Evolutionary conservation across 306 rosid genomes (phyloP).

Genomic region (Casuarina equisetifolia): DNA sequence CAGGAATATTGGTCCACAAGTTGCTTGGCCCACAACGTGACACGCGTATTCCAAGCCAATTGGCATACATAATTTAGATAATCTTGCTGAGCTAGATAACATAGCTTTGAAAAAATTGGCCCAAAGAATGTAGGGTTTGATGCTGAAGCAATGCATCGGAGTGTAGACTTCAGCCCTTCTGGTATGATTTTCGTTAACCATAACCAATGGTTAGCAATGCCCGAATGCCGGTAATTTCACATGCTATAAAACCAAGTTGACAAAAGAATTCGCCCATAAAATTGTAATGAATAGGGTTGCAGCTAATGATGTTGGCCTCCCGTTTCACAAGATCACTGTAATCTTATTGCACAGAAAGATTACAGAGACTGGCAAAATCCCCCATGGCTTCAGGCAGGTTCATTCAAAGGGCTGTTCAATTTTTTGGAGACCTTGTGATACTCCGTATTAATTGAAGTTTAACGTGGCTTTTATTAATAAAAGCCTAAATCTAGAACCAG

Average conservation of each 20-base stretch:
- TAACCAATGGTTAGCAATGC: neutral
- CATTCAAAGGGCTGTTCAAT: neutral
- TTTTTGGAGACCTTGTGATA: neutral
- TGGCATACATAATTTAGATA: slow-evolving; percentile 21
- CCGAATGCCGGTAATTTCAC: neutral
- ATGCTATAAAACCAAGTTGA: neutral
- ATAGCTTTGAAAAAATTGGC: neutral
- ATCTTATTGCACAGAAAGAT: neutral
- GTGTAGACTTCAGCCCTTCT: neutral
- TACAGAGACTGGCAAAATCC: neutral
- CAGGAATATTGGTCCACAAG: slow-evolving; percentile 39
- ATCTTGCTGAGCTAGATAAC: slow-evolving; percentile 18
- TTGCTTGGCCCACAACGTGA: slow-evolving; percentile 34
- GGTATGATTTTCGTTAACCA: no score
- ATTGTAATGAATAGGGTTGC: neutral
- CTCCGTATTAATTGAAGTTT: neutral
- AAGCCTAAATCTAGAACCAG: neutral
- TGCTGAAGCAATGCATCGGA: neutral
- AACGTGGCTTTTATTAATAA: neutral
- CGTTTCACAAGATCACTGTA: neutral
- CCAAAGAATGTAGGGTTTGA: neutral
- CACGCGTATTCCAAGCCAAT: slow-evolving; percentile 35
- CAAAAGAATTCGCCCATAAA: neutral
- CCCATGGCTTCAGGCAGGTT: neutral
- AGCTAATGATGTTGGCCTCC: neutral